Evolutionary conservation across 2,329 filamentous ascomycete genomes (phyloP), one percentile per base, ranked within the genome.

Genomic region (Daldinia eschscholtzii): DNA sequence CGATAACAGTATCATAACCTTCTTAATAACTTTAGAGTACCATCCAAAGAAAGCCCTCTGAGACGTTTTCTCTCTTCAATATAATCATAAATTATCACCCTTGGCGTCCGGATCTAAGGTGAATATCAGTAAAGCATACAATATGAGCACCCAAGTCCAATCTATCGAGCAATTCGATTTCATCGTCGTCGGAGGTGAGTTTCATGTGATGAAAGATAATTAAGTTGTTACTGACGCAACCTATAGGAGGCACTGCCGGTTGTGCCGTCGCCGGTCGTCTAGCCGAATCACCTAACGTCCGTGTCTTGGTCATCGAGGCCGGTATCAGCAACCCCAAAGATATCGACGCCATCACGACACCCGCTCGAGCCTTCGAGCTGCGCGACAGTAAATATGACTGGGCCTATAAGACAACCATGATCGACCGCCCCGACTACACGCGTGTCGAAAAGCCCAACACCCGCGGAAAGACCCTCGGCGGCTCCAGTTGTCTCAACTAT

Each of bases 361-460:
- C 86, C 0, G 81, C 84, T 1, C 78, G 79, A 7, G 86, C 85
- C 39, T 84, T 89, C 72, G 81, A 84, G 3, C 82, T 89, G 0
- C 84, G 87, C 15, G 83, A 82, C 41, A 86, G 84, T 74, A 78
- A 87, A 72, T 83, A 88, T 68, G 87, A 90, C 76, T 89, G 86
- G 86, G 80, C 80, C 0, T 90, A 88, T 78, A 89, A 90, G 79
- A 87, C 86, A 1, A 89, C 86, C 33, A 84, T 90, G 79, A 83
- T 90, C 74, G 83, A 88, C 61, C 83, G 87, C 1, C 80, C 82
- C 10, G 87, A 90, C 72, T 90, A 89, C 74, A 84, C 85, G 57
- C 85, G 88, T 10, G 80, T 89, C 41, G 87, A 90, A 75, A 89
- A 89, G 80, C 87, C 87, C 52, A 89, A 90, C 74, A 89, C 87